A percentile compares a stretch with the other conserved stretches of the same genome.
Conservation (phyloP, 306 rosid species). For the Argentina anserina region DNA sequence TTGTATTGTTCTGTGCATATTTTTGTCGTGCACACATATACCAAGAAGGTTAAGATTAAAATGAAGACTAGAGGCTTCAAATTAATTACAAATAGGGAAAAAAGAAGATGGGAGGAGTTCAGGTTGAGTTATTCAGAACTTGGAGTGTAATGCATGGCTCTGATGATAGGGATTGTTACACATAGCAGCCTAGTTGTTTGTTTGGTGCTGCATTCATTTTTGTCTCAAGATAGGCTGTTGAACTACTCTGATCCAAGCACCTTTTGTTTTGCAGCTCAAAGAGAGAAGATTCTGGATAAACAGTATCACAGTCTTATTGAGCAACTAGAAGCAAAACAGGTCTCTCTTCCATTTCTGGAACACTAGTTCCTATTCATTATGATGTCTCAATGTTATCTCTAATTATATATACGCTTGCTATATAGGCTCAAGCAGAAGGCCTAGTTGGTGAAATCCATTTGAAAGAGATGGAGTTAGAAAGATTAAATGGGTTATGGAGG, state of each 20-base stretch:
- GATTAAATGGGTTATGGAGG: slow-evolving; percentile 61
- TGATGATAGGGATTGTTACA: background rate
- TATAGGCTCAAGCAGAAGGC: slow-evolving; percentile 91
- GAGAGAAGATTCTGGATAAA: slow-evolving; percentile 84
- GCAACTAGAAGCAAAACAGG: slow-evolving; percentile 86
- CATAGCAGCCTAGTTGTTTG: background rate
- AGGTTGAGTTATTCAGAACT: background rate
- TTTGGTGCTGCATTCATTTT: background rate
- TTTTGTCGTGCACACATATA: background rate
- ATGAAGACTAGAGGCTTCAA: background rate
- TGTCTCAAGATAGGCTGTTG: background rate
- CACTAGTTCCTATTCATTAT: background rate
- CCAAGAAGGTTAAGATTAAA: background rate
- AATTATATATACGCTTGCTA: slow-evolving; percentile 15
- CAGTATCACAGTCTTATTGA: slow-evolving; percentile 85
- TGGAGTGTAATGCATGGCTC: background rate
- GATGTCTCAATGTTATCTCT: background rate
- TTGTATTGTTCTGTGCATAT: background rate
- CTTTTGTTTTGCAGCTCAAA: slow-evolving; percentile 58
- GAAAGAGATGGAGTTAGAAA: slow-evolving; percentile 85
- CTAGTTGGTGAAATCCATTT: slow-evolving; percentile 62
- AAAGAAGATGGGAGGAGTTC: background rate
- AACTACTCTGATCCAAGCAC: background rate
- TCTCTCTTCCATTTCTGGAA: slow-evolving; percentile 13
- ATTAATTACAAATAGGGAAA: background rate